Evolutionary conservation across 2,329 filamentous ascomycete genomes (phyloP).

Genomic region (Calonectria leucothoes): DNA sequence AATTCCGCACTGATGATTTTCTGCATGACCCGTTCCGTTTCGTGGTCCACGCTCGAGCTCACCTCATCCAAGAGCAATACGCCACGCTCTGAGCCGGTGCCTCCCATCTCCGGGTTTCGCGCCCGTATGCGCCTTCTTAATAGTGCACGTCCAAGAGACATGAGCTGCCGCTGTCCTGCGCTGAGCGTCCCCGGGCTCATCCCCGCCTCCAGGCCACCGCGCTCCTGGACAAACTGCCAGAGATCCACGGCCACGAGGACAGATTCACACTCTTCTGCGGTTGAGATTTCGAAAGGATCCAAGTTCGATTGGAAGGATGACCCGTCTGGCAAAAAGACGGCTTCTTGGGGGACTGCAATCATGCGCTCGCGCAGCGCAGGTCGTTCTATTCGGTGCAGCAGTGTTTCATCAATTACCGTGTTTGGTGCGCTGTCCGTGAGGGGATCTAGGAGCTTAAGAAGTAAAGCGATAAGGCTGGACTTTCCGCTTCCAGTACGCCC

Average conservation of each 20-base stretch:
- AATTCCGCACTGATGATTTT: slow-evolving; percentile 52
- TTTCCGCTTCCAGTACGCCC: slow-evolving; percentile 52
- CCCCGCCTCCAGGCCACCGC: slow-evolving; percentile 42
- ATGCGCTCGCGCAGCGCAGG: slow-evolving; percentile 56
- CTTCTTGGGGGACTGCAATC: slow-evolving; percentile 63
- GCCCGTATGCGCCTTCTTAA: slow-evolving; percentile 48
- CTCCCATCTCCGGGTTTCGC: neutral
- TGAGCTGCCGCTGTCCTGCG: slow-evolving; percentile 71
- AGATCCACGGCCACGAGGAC: slow-evolving; percentile 48
- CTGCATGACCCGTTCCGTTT: slow-evolving; percentile 53
- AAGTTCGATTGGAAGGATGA: slow-evolving; percentile 46
- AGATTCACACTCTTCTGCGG: slow-evolving; percentile 41
- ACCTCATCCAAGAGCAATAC: slow-evolving; percentile 56
- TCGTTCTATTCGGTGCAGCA: slow-evolving; percentile 51
- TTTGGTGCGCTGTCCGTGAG: slow-evolving; percentile 19
- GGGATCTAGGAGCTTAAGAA: slow-evolving; percentile 54
- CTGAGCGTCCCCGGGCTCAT: slow-evolving; percentile 59
- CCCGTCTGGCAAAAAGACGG: slow-evolving; percentile 58
- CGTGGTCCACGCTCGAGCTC: slow-evolving; percentile 53
- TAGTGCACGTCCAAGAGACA: slow-evolving; percentile 69
- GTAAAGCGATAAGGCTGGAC: slow-evolving; percentile 52
- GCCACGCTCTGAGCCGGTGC: slow-evolving; percentile 9
- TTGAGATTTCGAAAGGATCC: slow-evolving; percentile 48
- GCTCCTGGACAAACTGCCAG: slow-evolving; percentile 38
- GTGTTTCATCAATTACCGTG: slow-evolving; percentile 55